A percentile compares a stretch with the other conserved stretches of the same genome.
Evolutionary conservation across 1,284 basidiomycete species (phyloP).

Genomic region (Cystobasidium slooffiae): DNA sequence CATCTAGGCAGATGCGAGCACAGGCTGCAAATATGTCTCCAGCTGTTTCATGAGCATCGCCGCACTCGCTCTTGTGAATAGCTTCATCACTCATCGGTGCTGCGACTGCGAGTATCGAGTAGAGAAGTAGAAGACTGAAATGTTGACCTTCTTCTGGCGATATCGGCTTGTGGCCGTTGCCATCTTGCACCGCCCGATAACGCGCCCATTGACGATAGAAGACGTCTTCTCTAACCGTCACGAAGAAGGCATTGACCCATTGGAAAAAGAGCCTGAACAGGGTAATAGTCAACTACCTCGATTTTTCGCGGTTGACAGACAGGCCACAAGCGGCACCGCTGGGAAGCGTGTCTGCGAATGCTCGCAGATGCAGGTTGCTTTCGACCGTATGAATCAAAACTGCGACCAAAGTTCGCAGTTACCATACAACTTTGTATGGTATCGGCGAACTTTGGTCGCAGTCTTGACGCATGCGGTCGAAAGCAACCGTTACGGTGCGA

Average conservation of each 20-base stretch:
- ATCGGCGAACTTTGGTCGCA: too few relatives aligned
- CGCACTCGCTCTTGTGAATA: conserved; percentile 2
- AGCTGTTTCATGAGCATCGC: conserved; percentile 30
- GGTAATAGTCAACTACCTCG: background rate
- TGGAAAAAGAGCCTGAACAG: conserved; percentile 13
- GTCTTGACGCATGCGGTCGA: too few relatives aligned
- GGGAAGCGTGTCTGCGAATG: too few relatives aligned
- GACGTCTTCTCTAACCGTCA: conserved; percentile 24
- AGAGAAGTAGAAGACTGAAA: conserved; percentile 29
- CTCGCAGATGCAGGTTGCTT: too few relatives aligned
- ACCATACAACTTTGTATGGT: too few relatives aligned
- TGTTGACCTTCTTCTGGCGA: conserved; percentile 21
- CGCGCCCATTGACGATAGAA: conserved; percentile 24
- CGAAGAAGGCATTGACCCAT: conserved; percentile 36
- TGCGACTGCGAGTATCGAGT: conserved; percentile 33
- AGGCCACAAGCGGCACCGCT: too few relatives aligned
- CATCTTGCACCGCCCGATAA: conserved; percentile 29
- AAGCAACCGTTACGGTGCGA: too few relatives aligned
- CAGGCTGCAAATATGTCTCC: conserved; percentile 27
- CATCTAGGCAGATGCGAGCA: conserved; percentile 35
- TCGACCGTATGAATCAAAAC: too few relatives aligned
- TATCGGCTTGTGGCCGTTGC: conserved; percentile 12
- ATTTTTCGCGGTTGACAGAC: background rate
- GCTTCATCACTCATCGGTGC: conserved; percentile 34
- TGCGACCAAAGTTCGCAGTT: too few relatives aligned